phyloP scores from a whole-genome alignment of 148 eudicot genomes.

The Rhododendron kiyosumense region DNA sequence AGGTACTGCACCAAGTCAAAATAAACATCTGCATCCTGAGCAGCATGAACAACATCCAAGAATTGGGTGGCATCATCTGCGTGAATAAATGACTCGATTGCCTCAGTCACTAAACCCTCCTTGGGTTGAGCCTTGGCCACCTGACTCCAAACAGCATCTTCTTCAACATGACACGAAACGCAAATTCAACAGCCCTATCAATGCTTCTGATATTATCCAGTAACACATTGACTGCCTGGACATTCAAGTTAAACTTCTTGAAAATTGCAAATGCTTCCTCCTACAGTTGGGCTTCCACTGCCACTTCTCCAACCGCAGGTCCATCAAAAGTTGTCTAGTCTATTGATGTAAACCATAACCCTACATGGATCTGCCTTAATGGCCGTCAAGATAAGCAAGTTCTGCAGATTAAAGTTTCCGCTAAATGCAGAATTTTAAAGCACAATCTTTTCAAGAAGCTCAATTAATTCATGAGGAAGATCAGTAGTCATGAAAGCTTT shows the following conservation, averaged over 20 bases:
- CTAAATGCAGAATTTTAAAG: slow-evolving; percentile 94
- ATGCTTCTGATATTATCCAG: slow-evolving; percentile 69
- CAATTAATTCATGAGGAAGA: slow-evolving; percentile 95
- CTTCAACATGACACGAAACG: neutral
- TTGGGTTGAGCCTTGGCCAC: no score
- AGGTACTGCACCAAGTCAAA: no score
- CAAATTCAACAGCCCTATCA: slow-evolving; percentile 91
- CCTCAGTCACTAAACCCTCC: no score
- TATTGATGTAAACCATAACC: slow-evolving; percentile 91
- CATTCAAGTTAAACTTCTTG: slow-evolving; percentile 92
- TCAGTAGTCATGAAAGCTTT: slow-evolving; percentile 99
- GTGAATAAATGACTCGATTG: no score
- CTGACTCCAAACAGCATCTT: no score
- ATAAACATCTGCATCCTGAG: no score
- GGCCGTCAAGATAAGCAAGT: slow-evolving; percentile 90
- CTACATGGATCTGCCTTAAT: slow-evolving; percentile 91
- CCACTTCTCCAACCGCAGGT: slow-evolving; percentile 92
- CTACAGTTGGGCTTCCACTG: slow-evolving; percentile 85
- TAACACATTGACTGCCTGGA: slow-evolving; percentile 83
- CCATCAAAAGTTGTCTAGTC: slow-evolving; percentile 97
- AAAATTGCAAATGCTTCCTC: slow-evolving; percentile 95
- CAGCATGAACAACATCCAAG: no score
- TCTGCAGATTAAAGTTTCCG: slow-evolving; percentile 91
- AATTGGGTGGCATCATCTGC: no score
- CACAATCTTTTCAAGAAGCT: slow-evolving; percentile 93